Base-by-base conservation (phyloP, 495 filamentous ascomycete genomes). In the Usnea hakonensis region DNA sequence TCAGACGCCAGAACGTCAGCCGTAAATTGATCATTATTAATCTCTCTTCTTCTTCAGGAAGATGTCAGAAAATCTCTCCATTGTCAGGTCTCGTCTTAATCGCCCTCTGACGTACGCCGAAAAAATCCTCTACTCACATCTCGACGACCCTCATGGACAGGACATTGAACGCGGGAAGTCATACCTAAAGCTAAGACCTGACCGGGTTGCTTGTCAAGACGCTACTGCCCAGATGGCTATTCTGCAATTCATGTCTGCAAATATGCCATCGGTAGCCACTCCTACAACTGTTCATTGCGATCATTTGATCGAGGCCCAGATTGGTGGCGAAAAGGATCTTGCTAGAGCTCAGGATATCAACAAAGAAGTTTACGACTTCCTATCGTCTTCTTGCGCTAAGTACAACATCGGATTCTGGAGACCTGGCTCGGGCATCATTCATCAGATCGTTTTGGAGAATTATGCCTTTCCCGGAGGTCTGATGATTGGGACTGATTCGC, bases 401-500 rank as follows among this genome's bases (percentile, higher is more conserved):
- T 98, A 97, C 83, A 92, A 96, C 81, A 97, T 98, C 73, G 95
- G 95, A 80, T 98, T 98, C 87, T 98, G 94, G 94, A 88, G 83
- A 74, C 95, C 94, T 65, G 94, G 94, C 64, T 97, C 94, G 70
- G 94, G 94, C 83, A 98, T 98, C 79, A 98, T 98, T 72, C 94
- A 98, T 78, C 94, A 98, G 82, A 97, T 97, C 71, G 76, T 98
- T 66, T 83, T 98, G 44, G 94, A 98, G 83, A 97, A 97, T 83
- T 97, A 97, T 74, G 92, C 90, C 75, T 94, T 97, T 86, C 94
- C 94, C 67, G 94, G 94, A 83, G 92, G 87, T 83, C 84, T 98
- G 63, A 84, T 98, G 78, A 97, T 98, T 76, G 94, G 94, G 76
- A 98, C 94, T 71, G 94, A 98, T 76, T 97, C 93, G 50, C 94